Evolutionary conservation across 106 monocot species (phyloP), one percentile per base, ranked within the genome.

Genomic region (Allium sativum): DNA sequence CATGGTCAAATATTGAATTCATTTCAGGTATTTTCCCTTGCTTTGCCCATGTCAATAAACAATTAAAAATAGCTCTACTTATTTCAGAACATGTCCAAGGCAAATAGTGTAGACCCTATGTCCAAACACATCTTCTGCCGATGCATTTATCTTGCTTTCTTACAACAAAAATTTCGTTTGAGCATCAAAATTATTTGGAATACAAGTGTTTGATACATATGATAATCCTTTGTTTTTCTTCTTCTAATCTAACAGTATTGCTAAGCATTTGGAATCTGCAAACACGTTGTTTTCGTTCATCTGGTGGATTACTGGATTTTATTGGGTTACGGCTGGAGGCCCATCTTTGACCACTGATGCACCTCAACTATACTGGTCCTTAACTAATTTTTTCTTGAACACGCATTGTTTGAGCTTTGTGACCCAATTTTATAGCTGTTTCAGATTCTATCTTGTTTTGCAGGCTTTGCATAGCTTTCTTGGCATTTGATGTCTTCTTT

Each of bases 401-500:
- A 64, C 16, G 47, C 21, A 21, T 51, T 10, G 18, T 52, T 52
- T 48, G 22, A 40, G 15, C 1, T 51, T 52, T 3, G n/a, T 14
- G 9, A 2, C 52, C 51, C 22, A 2, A 3, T 64, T 64, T 64
- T 40, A 16, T 20, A 50, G n/a, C 12, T 51, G 22, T 40, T 52
- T 15, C 40, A 4, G 4, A 50, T 31, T 52, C 54, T 7, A 43
- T 61, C 48, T 72, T 67, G n/a, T 67, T 65, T 76, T 74, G 68
- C 79, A 87, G 87, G 87, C 74, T 87, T 52, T 79, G 82, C 65
- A 83, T 87, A 44, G 72, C 83, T 18, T 87, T 87, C 62, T 69
- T 87, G 59, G 87, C 87, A 48, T 87, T 87, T 77, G 87, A 87
- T 72, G 80, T 80, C 18, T 74, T 87, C 74, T 87, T 87, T 77